Conservation (phyloP, 208 protist species). For the Wallacemonas sp. region DNA sequence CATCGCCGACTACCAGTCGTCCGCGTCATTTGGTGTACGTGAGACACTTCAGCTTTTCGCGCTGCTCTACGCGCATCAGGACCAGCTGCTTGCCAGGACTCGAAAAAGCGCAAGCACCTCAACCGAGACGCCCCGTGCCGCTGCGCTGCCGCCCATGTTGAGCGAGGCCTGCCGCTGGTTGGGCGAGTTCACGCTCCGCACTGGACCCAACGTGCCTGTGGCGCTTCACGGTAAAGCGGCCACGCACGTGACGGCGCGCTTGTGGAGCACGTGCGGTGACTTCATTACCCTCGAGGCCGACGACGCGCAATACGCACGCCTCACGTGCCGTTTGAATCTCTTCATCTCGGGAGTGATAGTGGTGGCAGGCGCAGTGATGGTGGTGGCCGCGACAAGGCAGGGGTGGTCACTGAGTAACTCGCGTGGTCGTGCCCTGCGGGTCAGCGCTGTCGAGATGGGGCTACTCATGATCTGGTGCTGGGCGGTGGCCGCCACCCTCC, state of each 20-base stretch:
- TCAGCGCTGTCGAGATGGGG: constrained; percentile 15
- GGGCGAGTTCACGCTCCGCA: not conserved
- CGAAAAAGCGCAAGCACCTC: too few relatives aligned
- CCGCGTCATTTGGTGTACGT: too few relatives aligned
- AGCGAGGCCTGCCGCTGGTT: constrained; percentile 15
- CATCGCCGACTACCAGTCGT: too few relatives aligned
- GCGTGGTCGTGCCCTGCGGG: constrained; percentile 14
- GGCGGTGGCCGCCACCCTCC: too few relatives aligned
- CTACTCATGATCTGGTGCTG: constrained; percentile 8
- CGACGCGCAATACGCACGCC: not conserved
- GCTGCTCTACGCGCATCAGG: too few relatives aligned
- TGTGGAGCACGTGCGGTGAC: constrained; percentile 26
- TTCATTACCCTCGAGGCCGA: too few relatives aligned
- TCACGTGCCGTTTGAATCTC: not conserved
- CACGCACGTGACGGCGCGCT: not conserved
- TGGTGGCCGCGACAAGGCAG: constrained; percentile 1
- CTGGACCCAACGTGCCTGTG: not conserved
- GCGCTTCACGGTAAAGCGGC: not conserved
- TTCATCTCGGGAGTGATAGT: not conserved
- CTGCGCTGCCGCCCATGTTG: too few relatives aligned
- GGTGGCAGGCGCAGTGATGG: not conserved
- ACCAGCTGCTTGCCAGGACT: too few relatives aligned
- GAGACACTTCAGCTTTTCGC: too few relatives aligned
- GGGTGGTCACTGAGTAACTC: constrained; percentile 20
- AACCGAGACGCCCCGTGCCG: too few relatives aligned